These are phyloP conservation scores for Streptanthus diversifolius DNA, from an alignment of 345 rosid species.

Conservation along the genomic window DNA sequence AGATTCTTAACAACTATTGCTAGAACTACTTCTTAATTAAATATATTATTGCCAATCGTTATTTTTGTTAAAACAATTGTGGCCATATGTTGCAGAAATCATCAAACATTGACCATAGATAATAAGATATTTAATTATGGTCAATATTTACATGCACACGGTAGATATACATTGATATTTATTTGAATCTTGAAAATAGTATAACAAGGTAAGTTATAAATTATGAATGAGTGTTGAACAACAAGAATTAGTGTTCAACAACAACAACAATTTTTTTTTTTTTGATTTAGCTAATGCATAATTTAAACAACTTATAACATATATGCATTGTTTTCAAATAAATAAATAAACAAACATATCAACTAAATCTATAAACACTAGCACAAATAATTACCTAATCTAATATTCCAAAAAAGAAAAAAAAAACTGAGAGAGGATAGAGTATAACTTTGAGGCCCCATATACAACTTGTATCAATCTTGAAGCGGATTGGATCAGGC, in stretches of 20 bases:
- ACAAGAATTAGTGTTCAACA: neutral
- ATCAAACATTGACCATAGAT: neutral
- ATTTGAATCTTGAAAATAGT: neutral
- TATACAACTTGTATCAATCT: no score
- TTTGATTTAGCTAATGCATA: neutral
- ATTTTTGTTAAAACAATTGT: neutral
- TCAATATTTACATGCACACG: neutral
- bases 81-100: neutral
- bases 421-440: no score
- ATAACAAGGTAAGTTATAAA: neutral
- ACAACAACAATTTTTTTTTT: no score
- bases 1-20: neutral
- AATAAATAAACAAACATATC: no score
- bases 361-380: no score
- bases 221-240: neutral
- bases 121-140: neutral
- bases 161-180: neutral
- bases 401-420: no score
- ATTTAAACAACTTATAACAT: neutral
- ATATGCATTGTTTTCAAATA: neutral
- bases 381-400: no score
- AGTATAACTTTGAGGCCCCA: no score
- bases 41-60: neutral
- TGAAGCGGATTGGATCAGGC: no score
- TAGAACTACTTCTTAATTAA: neutral